Base-by-base conservation (phyloP, 2,329 filamentous ascomycete species). In the Ophiostoma sp. region DNA sequence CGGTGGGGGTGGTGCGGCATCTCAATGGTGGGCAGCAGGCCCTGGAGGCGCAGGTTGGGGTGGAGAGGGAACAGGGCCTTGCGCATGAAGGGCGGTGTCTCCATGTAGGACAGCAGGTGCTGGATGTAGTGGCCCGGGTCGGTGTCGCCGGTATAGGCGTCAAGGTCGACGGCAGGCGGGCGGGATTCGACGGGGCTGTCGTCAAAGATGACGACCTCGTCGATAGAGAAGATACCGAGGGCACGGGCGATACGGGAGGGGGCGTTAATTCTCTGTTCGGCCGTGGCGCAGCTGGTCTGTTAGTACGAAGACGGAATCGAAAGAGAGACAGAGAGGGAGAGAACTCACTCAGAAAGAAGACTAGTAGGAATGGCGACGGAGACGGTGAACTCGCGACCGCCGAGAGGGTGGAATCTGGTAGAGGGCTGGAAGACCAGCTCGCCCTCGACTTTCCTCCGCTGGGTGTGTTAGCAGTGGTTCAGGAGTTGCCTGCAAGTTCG, bases 161-260 rank as follows among this genome's bases (percentile, higher is more conserved):
- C 77, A 66, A 81, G 80, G 73, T 87, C 83, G 66, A 84, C 80
- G 67, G 78, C 78, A 27, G 77, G 76, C 42, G 81, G 79, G 44
- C 83, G 82, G 44, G 80, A 74, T 14, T 81, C 78, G 6, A 74
- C 65, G 2, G 83, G 82, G 47, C 82, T 82, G 78, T 96, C 92
- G 75, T 94, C 87, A 77, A 90, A 96, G 67, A 96, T 81, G 66
- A 96, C 83, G 42, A 96, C 83, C 78, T 96, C 92, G 76, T 96
- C 92, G 72, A 96, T 84, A 74, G 86, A 89, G 79, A 95, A 96
- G 71, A 96, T 89, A 70, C 91, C 89, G 66, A 92, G 84, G 45
- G 91, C 91, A 67, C 92, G 90, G 5, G 92, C 92, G 67, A 96
- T 88, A 72, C 89, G 88, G 7, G 89, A 90, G 1, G 88, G 89